These are phyloP conservation scores for Thuja plicata DNA, from an alignment of 83 land plant genomes.

Conservation along the genomic window DNA sequence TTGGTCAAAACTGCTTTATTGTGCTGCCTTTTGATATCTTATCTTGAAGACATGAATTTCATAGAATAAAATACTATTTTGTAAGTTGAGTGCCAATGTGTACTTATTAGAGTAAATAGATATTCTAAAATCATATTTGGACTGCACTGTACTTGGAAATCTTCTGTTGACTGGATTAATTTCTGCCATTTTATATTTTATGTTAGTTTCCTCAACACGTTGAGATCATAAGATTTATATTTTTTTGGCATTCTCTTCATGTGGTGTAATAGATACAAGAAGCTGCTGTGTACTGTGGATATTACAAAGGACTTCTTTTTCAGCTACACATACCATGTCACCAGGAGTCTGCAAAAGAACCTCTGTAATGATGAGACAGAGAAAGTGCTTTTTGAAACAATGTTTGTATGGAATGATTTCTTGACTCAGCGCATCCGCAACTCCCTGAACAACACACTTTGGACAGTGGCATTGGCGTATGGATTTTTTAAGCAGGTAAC, in stretches of 20 bases:
- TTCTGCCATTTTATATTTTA: not conserved
- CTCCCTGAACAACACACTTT: slow-evolving; percentile 72
- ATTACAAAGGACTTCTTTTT: slow-evolving; percentile 91
- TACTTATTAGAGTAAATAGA: not conserved
- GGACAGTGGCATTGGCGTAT: slow-evolving; percentile 97
- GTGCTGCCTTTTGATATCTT: not conserved
- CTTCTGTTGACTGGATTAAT: not conserved
- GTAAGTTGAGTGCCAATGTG: not conserved
- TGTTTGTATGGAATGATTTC: slow-evolving; percentile 91
- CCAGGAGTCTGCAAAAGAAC: slow-evolving; percentile 72
- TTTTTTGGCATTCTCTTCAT: slow-evolving; percentile 22
- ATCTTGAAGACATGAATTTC: not conserved
- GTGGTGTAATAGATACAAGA: slow-evolving; percentile 66
- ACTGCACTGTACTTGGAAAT: not conserved
- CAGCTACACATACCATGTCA: slow-evolving; percentile 83
- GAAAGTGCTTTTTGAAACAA: slow-evolving; percentile 66
- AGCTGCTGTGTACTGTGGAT: slow-evolving; percentile 73
- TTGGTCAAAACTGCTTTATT: not conserved
- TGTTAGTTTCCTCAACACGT: not conserved
- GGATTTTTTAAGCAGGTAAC: slow-evolving; percentile 92
- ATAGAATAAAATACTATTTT: not conserved
- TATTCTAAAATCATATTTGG: not conserved
- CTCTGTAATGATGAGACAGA: slow-evolving; percentile 36
- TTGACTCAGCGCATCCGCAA: slow-evolving; percentile 72
- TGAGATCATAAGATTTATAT: not conserved